These are phyloP conservation scores for Penicillium olsonii DNA, from an alignment of 2,329 filamentous ascomycete genomes.

Conservation along the genomic window DNA sequence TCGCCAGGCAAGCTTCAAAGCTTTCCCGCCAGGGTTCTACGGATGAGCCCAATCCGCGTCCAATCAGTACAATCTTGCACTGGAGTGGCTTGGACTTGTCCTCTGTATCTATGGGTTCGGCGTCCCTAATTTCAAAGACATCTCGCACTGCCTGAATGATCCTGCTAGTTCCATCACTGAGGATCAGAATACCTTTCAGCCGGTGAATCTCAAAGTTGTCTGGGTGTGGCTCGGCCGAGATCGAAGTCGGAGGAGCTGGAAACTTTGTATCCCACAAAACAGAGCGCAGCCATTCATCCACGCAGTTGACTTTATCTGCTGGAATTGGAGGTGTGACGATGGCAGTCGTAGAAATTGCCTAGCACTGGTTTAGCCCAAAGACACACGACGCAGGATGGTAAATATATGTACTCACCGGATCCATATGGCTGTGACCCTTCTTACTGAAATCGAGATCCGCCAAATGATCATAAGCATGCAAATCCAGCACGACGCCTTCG, in stretches of 20 bases:
- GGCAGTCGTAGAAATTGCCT: constrained; percentile 83
- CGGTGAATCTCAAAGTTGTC: constrained; percentile 77
- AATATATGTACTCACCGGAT: constrained; percentile 67
- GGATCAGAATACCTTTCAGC: constrained; percentile 74
- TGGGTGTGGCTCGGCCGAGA: constrained; percentile 23
- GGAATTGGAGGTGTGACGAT: constrained; percentile 66
- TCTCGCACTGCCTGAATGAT: constrained; percentile 91
- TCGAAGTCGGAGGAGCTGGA: constrained; percentile 17
- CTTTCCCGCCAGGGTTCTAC: constrained; percentile 36
- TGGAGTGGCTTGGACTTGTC: constrained; percentile 22
- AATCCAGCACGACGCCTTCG: constrained; percentile 81
- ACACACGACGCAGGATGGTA: neutral
- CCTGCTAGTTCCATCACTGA: constrained; percentile 66
- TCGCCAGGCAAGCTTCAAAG: constrained; percentile 32
- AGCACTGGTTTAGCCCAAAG: neutral
- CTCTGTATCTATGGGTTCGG: constrained; percentile 23
- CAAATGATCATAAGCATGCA: constrained; percentile 90
- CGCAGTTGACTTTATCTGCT: constrained; percentile 56
- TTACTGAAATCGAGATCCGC: constrained; percentile 68
- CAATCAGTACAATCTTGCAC: constrained; percentile 52
- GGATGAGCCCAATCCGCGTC: constrained; percentile 41
- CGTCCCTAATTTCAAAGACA: constrained; percentile 85
- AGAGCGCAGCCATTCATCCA: constrained; percentile 81
- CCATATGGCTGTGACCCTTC: constrained; percentile 87
- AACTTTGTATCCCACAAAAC: constrained; percentile 73